These are phyloP conservation scores for Penicillium sp. DNA, from an alignment of 2,329 filamentous ascomycete species.

Conservation along the genomic window DNA sequence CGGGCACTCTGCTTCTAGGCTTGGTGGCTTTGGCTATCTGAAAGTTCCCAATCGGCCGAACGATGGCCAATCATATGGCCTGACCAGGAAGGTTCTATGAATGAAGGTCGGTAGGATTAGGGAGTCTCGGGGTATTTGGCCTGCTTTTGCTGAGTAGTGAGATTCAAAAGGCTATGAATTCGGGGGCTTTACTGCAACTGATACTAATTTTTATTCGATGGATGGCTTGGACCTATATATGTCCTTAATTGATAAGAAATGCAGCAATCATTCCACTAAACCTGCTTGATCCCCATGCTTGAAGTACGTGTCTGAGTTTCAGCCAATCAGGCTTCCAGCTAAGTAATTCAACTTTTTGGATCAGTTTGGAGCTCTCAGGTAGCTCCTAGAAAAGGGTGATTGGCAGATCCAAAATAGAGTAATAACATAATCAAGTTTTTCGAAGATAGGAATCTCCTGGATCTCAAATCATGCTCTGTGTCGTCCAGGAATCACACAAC, in stretches of 20 bases:
- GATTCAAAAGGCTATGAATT: neutral
- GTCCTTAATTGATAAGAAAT: neutral
- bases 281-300: neutral
- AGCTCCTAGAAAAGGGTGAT: neutral
- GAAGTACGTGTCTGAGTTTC: neutral
- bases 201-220: neutral
- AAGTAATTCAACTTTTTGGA: too few species aligned
- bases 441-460: neutral
- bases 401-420: neutral
- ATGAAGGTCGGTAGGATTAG: neutral
- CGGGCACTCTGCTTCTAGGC: slow-evolving; percentile 35
- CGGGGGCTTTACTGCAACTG: neutral
- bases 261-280: neutral
- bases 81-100: too few species aligned
- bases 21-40: slow-evolving; percentile 34
- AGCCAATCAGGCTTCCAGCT: too few species aligned
- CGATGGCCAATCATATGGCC: neutral
- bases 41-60: neutral
- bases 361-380: too few species aligned
- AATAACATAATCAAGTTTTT: neutral
- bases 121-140: neutral
- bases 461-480: neutral
- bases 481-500: neutral
- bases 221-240: neutral
- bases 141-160: neutral